Evolutionary conservation across 179 eudicot genomes (phyloP), one percentile per base, ranked within the genome.

Genomic region (Patellifolia procumbens): DNA sequence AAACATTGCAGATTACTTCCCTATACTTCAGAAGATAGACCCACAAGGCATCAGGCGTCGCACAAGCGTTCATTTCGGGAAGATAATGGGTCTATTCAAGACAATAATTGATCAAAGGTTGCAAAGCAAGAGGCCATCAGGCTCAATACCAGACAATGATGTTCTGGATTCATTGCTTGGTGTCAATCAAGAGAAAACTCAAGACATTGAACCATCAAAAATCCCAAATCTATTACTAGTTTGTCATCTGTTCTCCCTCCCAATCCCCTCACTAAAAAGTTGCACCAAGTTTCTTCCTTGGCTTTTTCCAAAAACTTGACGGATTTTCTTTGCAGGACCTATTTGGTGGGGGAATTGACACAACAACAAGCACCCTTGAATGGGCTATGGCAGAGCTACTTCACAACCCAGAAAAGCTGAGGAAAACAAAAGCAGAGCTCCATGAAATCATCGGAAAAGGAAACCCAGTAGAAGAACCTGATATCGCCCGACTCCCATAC

Each of bases 1-100:
- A 6, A 91, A 91, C 63, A 39, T 85, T 55, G 89, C 83, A 32
- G 93, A 91, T 79, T 89, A 81, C 73, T 91, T 88, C 59, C 96
- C 91, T 1, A 12, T 84, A 3, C 80, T 91, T 4, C 74, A 76
- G 24, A 83, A 55, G 80, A 2, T 91, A 0, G 96, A 91, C 56
- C 86, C 86, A 1, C 96, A 85, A 60, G 87, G 93, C 1, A 78
- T 88, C 34, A 79, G 88, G 45, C 67, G 82, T 0, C 84, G 87
- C 0, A 68, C 80, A 75, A 66, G 71, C 0, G 20, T 80, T 20
- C 76, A 81, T 68, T 83, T 87, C 22, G 83, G 76, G 58, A 86
- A 83, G 82, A 74, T 88, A 56, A 43, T 83, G 0, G 62, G 81
- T 39, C 24, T 87, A n/a, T 83, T 89, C 32, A 74, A 66, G 15